Evolutionary conservation across 139 green algal genomes (phyloP), one percentile per base, ranked within the genome.

Genomic region (Zygnema circumcarinatum): DNA sequence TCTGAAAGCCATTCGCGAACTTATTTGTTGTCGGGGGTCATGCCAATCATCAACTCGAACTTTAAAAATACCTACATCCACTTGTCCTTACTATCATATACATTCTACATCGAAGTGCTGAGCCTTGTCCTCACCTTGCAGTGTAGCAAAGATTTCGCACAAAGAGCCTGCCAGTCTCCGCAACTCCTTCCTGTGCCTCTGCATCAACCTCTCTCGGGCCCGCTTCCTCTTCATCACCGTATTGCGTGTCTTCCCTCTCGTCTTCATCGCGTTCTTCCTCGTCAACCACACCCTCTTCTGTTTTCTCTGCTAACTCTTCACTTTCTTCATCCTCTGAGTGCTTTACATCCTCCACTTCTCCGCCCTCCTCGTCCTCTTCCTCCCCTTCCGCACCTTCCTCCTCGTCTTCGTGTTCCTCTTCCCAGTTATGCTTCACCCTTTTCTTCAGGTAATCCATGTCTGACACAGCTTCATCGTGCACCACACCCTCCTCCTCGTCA

Each of bases 131-230:
- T 74, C 42, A 87, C 84, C 53, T 74, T n/a, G 88, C 41, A 3
- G 84, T 90, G 91, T 96, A 99, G 0, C 95, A 91, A 79, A 99
- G 94, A 90, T 99, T 99, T 40, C 97, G 91, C 40, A 98, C 88
- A 90, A 99, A 99, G 62, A 99, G 92, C 20, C 97, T 93, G 0
- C 95, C 94, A 1, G 56, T 86, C 53, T 92, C 81, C 2, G 42
- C 31, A 54, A 87, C 74, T 22, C 82, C 89, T 81, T 85, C 90
- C 88, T 72, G 89, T 73, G 91, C 84, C 68, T 87, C 62, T 53
- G 42, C 87, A 29, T 42, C 80, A 39, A 67, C 87, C 42, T 88
- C 62, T 35, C 38, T 33, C 31, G 1, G 29, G 1, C 22, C 68
- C 38, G 74, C 80, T 33, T 41, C 40, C 67, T 40, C 21, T 74